These are phyloP conservation scores for Pezicula radicicola DNA, from an alignment of 2,329 filamentous ascomycete species.

Conservation along the genomic window DNA sequence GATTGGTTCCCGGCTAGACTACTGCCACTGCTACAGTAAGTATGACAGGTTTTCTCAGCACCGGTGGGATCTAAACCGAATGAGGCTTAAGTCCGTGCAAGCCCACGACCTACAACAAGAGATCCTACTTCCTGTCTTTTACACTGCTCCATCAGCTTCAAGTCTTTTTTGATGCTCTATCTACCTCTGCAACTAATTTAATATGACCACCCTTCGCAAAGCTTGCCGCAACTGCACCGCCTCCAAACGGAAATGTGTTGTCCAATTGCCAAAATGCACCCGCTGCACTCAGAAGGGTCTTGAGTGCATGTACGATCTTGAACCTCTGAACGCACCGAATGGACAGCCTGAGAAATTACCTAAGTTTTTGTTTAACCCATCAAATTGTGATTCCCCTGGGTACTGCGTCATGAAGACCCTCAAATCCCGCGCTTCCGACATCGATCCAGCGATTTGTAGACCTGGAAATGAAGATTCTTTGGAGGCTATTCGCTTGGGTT, in stretches of 20 bases:
- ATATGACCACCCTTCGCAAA: constrained; percentile 6
- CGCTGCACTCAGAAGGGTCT: constrained; percentile 6
- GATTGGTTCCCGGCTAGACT: too few relatives aligned
- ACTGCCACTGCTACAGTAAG: too few relatives aligned
- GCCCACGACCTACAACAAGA: not conserved
- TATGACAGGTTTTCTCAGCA: not conserved
- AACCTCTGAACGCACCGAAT: constrained; percentile 1
- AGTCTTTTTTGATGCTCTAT: not conserved
- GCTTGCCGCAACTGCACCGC: constrained; percentile 7
- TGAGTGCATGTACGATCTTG: constrained; percentile 6
- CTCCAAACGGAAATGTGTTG: constrained; percentile 7
- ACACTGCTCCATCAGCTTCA: not conserved
- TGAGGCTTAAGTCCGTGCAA: constrained; percentile 2
- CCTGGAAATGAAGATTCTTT: constrained; percentile 2
- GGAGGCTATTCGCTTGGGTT: constrained; percentile 3
- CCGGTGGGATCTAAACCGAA: constrained; percentile 6
- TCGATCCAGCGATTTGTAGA: constrained; percentile 5
- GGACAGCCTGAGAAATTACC: not conserved
- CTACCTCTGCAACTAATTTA: constrained; percentile 1
- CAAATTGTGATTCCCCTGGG: not conserved
- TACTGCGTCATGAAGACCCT: constrained; percentile 6
- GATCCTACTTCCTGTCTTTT: not conserved
- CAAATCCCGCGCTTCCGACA: not conserved
- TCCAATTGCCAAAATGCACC: constrained; percentile 5
- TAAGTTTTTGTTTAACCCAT: not conserved